A percentile compares a stretch with the other conserved stretches of the same genome.
These are phyloP conservation scores for Rhodamnia argentea DNA, from an alignment of 345 rosid species.

Conservation along the genomic window DNA sequence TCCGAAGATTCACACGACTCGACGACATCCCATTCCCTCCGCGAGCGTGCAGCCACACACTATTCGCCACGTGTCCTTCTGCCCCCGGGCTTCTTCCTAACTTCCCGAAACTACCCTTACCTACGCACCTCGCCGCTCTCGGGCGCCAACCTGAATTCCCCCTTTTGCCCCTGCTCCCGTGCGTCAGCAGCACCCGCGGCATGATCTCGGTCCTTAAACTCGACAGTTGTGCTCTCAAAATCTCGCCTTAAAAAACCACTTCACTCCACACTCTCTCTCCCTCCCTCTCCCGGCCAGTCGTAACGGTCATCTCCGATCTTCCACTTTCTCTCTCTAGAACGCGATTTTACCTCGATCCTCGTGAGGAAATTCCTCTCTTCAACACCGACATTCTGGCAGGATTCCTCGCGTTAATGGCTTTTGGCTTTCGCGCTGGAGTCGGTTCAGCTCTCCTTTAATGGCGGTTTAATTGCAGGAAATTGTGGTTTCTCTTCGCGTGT, in stretches of 20 bases:
- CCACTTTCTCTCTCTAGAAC: not conserved
- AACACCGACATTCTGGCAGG: not conserved
- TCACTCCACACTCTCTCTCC: slow-evolving; percentile 4
- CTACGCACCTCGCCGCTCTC: not conserved
- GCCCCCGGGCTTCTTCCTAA: not conserved
- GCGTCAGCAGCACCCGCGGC: not conserved
- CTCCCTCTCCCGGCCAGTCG: slow-evolving; percentile 14
- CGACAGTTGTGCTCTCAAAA: slow-evolving; percentile 46
- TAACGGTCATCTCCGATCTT: slow-evolving; percentile 38
- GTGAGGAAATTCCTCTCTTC: not conserved
- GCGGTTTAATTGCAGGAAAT: not conserved
- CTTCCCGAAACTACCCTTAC: not conserved
- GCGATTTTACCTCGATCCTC: not conserved
- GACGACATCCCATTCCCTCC: not conserved
- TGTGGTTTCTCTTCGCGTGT: not conserved
- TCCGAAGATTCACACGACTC: slow-evolving; percentile 22
- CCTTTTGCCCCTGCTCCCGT: not conserved
- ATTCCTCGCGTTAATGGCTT: not conserved
- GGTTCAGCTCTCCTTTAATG: not conserved
- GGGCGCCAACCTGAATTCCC: not conserved
- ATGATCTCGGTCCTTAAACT: not conserved
- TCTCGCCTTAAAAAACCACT: slow-evolving; percentile 23
- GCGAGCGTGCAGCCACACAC: not conserved
- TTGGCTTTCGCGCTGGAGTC: too few relatives aligned
- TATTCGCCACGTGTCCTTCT: not conserved